phyloP scores from a whole-genome alignment of 257 asterid species.

The Fraxinus quadrangulata region DNA sequence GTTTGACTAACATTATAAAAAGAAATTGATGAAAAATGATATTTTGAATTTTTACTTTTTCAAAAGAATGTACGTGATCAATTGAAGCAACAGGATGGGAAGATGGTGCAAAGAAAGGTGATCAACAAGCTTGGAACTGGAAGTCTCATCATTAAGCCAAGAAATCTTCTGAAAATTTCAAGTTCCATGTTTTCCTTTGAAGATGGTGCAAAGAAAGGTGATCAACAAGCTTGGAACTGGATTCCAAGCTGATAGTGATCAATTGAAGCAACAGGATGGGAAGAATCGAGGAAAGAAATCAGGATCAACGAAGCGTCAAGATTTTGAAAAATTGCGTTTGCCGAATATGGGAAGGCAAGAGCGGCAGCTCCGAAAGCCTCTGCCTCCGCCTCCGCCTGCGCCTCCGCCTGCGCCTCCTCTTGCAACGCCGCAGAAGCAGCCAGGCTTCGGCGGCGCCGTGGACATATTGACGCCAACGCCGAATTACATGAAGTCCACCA shows the following conservation, averaged over 20 bases:
- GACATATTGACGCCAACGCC: slow-evolving; percentile 32
- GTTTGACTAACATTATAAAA: too few relatives aligned
- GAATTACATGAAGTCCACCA: slow-evolving; percentile 87
- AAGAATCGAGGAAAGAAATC: slow-evolving; percentile 65
- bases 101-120: too few relatives aligned
- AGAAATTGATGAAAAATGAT: too few relatives aligned
- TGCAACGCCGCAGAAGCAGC: slow-evolving; percentile 29
- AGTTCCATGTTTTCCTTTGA: slow-evolving; percentile 39
- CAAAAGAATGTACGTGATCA: too few relatives aligned
- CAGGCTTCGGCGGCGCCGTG: neutral
- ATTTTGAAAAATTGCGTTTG: slow-evolving; percentile 25
- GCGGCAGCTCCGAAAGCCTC: slow-evolving; percentile 41
- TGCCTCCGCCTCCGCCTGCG: slow-evolving; percentile 25
- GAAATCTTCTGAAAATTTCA: slow-evolving; percentile 13
- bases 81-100: too few relatives aligned
- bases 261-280: slow-evolving; percentile 44
- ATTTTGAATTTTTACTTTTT: too few relatives aligned
- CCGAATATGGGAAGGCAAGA: slow-evolving; percentile 25
- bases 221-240: slow-evolving; percentile 42
- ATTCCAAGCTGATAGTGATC: slow-evolving; percentile 39
- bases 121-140: too few relatives aligned
- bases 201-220: slow-evolving; percentile 79
- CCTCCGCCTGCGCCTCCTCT: slow-evolving; percentile 29
- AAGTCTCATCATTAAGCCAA: slow-evolving; percentile 19
- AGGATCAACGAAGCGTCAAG: slow-evolving; percentile 43